Evolutionary conservation across 1,284 basidiomycete species (phyloP).

Genomic region (Blastosporella zonata): DNA sequence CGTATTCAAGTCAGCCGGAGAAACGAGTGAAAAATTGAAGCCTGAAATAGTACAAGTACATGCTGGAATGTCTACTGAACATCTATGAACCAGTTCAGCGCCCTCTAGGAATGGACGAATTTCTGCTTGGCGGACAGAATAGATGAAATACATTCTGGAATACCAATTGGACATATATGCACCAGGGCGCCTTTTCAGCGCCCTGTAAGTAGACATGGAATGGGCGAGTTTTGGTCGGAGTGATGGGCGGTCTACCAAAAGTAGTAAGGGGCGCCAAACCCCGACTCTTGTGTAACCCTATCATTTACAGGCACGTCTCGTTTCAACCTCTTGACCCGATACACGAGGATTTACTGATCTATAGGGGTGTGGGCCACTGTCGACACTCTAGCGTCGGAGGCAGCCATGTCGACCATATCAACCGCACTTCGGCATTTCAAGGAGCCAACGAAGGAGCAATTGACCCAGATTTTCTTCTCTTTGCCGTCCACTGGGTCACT

Average conservation of each 20-base stretch:
- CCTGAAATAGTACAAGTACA: no score
- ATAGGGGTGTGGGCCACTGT: not conserved
- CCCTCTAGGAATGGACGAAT: no score
- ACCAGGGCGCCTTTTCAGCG: no score
- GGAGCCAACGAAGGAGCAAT: conserved; percentile 85
- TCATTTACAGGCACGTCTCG: not conserved
- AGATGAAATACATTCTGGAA: no score
- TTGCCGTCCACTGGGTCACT: conserved; percentile 48
- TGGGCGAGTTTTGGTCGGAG: not conserved
- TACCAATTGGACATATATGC: no score
- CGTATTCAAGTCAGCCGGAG: no score
- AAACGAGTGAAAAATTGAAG: no score
- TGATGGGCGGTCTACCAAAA: not conserved
- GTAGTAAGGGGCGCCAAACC: not conserved
- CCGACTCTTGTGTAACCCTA: not conserved
- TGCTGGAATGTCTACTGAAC: no score
- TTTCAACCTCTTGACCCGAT: not conserved
- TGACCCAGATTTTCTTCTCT: conserved; percentile 82
- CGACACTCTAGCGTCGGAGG: not conserved
- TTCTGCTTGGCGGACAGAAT: no score
- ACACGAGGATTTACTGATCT: not conserved
- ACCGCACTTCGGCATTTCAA: conserved; percentile 87
- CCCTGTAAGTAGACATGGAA: no score
- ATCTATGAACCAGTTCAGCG: no score
- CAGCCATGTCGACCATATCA: conserved; percentile 70